phyloP scores from a whole-genome alignment of 805 yeast species.

The Saturnispora quitensis region DNA sequence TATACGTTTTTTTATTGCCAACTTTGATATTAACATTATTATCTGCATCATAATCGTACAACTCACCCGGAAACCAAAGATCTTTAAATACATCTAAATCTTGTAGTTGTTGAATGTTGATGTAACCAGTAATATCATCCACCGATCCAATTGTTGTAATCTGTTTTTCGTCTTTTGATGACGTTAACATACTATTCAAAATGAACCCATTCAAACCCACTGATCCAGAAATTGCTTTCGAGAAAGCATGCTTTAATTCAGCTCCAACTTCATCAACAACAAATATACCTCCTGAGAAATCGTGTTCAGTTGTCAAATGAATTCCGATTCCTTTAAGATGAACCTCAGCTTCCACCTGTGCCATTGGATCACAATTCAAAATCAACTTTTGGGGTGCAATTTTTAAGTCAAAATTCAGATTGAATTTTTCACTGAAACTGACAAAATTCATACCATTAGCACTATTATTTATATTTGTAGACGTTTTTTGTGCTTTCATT shows the following conservation, averaged over 20 bases:
- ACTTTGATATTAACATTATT: not conserved
- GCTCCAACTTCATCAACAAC: slow-evolving; percentile 52
- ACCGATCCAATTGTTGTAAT: slow-evolving; percentile 42
- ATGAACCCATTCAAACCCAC: slow-evolving; percentile 39
- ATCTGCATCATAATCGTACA: slow-evolving; percentile 15
- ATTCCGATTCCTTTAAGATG: slow-evolving; percentile 62
- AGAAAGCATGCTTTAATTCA: slow-evolving; percentile 80
- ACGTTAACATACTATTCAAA: slow-evolving; percentile 39
- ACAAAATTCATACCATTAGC: slow-evolving; percentile 29
- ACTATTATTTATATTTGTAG: not conserved
- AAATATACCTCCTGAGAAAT: slow-evolving; percentile 33
- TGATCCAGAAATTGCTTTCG: slow-evolving; percentile 81
- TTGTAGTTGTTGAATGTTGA: slow-evolving; percentile 79
- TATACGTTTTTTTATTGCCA: slow-evolving; percentile 27
- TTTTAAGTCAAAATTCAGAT: slow-evolving; percentile 51
- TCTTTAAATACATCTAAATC: slow-evolving; percentile 77
- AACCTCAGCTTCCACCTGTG: slow-evolving; percentile 81
- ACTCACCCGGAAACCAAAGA: slow-evolving; percentile 59
- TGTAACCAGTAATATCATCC: slow-evolving; percentile 46
- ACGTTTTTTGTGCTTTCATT: not conserved
- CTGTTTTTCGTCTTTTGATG: slow-evolving; percentile 29
- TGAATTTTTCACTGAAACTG: slow-evolving; percentile 43
- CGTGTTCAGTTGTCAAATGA: slow-evolving; percentile 42
- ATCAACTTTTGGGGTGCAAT: slow-evolving; percentile 68
- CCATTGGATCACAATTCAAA: slow-evolving; percentile 87